Evolutionary conservation across 2,329 filamentous ascomycete genomes (phyloP).

Genomic region (Trichoderma hamatum): DNA sequence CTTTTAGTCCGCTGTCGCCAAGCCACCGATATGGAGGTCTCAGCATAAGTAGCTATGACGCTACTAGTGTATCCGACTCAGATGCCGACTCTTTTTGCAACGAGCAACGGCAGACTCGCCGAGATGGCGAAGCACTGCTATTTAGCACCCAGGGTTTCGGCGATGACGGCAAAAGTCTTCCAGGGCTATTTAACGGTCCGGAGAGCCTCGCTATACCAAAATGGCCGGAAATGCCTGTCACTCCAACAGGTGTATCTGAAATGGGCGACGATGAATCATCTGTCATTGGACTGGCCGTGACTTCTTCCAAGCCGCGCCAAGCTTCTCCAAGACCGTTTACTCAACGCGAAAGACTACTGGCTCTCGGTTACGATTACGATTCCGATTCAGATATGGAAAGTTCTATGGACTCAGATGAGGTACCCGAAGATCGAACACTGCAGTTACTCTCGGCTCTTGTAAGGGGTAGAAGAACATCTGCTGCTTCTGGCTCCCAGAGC

Average conservation of each 20-base stretch:
- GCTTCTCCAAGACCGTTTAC: conserved; percentile 24
- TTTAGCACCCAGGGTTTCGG: conserved; percentile 44
- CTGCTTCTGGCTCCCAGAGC: not conserved
- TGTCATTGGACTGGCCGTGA: conserved; percentile 7
- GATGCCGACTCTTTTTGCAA: conserved; percentile 43
- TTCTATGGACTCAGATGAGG: conserved; percentile 15
- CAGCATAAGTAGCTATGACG: conserved; percentile 24
- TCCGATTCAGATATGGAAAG: conserved; percentile 29
- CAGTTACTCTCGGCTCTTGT: conserved; percentile 11
- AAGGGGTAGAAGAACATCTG: not conserved
- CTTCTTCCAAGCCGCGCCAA: not conserved
- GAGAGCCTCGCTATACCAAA: conserved; percentile 10
- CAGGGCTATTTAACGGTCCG: conserved; percentile 31
- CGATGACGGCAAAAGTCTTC: conserved; percentile 39
- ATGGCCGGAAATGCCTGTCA: not conserved
- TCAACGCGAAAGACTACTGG: conserved; percentile 32
- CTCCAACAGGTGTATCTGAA: conserved; percentile 20
- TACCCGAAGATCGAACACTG: conserved; percentile 21
- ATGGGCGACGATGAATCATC: conserved; percentile 18
- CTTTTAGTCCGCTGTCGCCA: not conserved
- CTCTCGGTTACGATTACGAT: conserved; percentile 35
- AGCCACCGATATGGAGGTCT: conserved; percentile 1
- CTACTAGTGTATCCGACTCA: conserved; percentile 26
- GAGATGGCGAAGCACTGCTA: conserved; percentile 44
- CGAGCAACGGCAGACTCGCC: conserved; percentile 27